Evolutionary conservation across 805 yeast species (phyloP), one percentile per base, ranked within the genome.

Genomic region (Teunomyces kruisii): DNA sequence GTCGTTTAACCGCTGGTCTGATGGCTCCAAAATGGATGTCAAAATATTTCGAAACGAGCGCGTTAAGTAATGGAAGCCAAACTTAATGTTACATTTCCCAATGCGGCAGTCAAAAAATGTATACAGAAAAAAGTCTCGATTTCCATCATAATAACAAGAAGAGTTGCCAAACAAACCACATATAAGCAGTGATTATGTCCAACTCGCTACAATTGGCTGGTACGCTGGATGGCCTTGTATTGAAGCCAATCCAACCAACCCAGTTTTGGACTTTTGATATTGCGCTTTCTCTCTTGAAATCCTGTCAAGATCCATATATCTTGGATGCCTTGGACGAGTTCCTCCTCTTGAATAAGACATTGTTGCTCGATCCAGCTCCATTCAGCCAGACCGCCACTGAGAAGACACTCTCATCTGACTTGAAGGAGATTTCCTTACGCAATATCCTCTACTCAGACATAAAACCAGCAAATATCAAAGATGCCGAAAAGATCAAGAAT

Each of bases 251-350:
- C 27, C 64, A 65, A 40, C 70, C 72, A 22, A 64, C 67, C 10
- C 65, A 61, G 40, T 53, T 55, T 32, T 67, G 77, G 77, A 67
- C 73, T 3, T 71, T 72, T 51, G 63, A 65, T 33, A 63, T 62
- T 50, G 75, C 74, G 2, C 55, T 70, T 31, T 51, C 65, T 10
- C 55, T 69, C 15, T 52, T 71, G 44, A 58, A 55, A 38, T 49
- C 62, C 13, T 53, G 62, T 37, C 59, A 58, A 9, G 72, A 66
- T 36, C 61, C 62, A 37, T 59, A 59, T 40, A 57, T 65, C 13
- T 44, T 58, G 32, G 72, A 69, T 36, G 68, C 71, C 3, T 54
- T 72, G 48, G 74, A 72, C 50, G 75, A 69, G 51, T 72, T 67
- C 49, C 56, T 72, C 44, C 45, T 65, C 39, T 51, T 65, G 32